Base-by-base conservation (phyloP, 345 rosid species). In the Pistacia vera region DNA sequence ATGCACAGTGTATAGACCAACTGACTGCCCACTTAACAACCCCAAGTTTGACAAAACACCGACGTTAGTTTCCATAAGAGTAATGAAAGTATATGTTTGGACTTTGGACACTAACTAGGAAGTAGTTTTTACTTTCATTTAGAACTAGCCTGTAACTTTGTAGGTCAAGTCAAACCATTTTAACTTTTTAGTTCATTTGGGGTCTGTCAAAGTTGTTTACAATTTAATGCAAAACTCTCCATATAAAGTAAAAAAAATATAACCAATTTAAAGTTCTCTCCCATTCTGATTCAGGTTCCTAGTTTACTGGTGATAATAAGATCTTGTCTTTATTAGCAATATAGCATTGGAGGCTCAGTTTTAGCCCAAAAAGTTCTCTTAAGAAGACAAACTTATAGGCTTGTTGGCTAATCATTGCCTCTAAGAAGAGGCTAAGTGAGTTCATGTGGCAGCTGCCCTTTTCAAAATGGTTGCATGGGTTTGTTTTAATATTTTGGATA, bases 11-110 rank as follows among this genome's bases (percentile, higher is more conserved):
- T 72, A 72, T 16, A 48, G 75, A 72, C 83, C 28, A 69, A 56
- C 71, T 25, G 71, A 72, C 79, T 56, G 72, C 71, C 75, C 78
- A 61, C 72, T 80, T 56, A 73, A 62, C 44, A 54, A 14, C 69
- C 56, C 38, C 49, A 49, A 68, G 60, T 41, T 41, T 75, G 68
- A 65, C 76, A 64, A 72, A 73, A 69, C 70, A 77, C 78, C 4
- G 2, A 18, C 68, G 22, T 62, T 28, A 48, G 11, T 58, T 72
- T 30, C 44, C 0, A 16, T 14, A 41, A 38, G 12, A n/a, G 52
- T 35, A 38, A 71, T 25, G 16, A 30, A 46, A 12, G 25, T 46
- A 61, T 17, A 62, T 33, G 76, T 62, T 48, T 46, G 59, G 36
- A 62, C 76, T 62, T 48, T 46, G 59, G 36, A 62, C 76, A 62